Evolutionary conservation across 495 filamentous ascomycete genomes (phyloP).

Genomic region (Rusavskia elegans): DNA sequence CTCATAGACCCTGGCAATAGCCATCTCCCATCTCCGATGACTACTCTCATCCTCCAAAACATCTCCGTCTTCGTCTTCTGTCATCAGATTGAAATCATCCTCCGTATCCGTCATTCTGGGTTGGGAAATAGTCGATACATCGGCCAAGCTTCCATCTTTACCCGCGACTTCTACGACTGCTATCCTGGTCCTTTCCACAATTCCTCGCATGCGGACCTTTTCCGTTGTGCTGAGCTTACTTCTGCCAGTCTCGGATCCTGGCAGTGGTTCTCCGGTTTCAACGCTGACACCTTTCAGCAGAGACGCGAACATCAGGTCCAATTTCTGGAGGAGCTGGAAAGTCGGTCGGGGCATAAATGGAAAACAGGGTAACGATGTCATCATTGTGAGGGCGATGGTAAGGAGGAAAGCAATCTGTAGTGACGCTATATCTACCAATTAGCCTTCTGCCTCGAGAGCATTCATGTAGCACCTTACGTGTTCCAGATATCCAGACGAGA

Average conservation of each 20-base stretch:
- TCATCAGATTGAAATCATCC: constrained; percentile 16
- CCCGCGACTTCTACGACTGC: constrained; percentile 47
- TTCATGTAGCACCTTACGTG: constrained; percentile 40
- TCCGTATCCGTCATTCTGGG: constrained; percentile 19
- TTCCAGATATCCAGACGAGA: constrained; percentile 68
- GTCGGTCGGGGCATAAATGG: constrained; percentile 46
- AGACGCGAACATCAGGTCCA: constrained; percentile 62
- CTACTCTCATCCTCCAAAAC: constrained; percentile 25
- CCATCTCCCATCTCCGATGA: constrained; percentile 39
- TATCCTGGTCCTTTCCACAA: constrained; percentile 55
- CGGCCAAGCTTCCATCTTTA: constrained; percentile 18
- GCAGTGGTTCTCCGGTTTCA: constrained; percentile 44
- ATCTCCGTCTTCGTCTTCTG: constrained; percentile 23
- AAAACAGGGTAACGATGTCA: constrained; percentile 49
- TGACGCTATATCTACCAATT: constrained; percentile 8
- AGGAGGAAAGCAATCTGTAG: constrained; percentile 76
- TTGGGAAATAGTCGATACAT: constrained; percentile 16
- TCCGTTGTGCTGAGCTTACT: constrained; percentile 47
- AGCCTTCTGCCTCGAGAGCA: not conserved
- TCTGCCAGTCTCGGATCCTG: constrained; percentile 40
- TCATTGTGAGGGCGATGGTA: constrained; percentile 52
- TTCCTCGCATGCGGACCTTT: constrained; percentile 65
- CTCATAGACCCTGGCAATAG: constrained; percentile 63
- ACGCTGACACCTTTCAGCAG: constrained; percentile 51
- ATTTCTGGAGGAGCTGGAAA: constrained; percentile 53